Base-by-base conservation (phyloP, 169 alveolate species). In the Amoebophrya sp. region DNA sequence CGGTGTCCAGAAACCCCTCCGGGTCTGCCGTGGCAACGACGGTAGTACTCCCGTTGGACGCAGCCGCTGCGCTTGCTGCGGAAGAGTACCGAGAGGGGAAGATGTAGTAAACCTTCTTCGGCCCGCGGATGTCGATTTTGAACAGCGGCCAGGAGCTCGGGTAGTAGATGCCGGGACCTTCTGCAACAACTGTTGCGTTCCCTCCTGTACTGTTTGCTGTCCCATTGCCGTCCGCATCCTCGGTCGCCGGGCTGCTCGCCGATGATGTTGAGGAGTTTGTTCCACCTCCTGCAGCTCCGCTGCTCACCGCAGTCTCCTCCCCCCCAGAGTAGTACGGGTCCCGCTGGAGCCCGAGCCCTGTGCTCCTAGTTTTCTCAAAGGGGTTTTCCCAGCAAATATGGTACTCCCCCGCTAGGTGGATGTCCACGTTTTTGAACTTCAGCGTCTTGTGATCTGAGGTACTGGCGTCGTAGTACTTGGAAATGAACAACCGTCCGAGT, bases 371-470 rank as follows among this genome's bases (percentile, higher is more conserved):
- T 66, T 66, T 66, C 83, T 66, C 83, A 25, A 66, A 66, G 83
- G 83, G 83, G 32, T 66, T 66, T 66, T 66, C 83, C 83, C 83
- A 66, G 83, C 83, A 66, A 25, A 66, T 66, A 25, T 66, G 83
- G 83, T 66, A 66, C 83, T 66, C 83, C 18, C 83, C 83, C 12
- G 83, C 83, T 0, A 66, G 29, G 32, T 66, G 83, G 35, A 66
- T 25, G 32, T 66, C 83, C 39, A 66, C 83, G 83, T 66, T 66
- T 25, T 66, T n/a, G 35, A 66, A 66, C 39, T 1, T 3, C 7
- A 66, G 83, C 35, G 1, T 66, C 39, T 2, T 66, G 83, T 25
- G 35, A n/a, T 66, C 83, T 0, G 32, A 7, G 38, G 35, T 25
- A 2, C 39, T 25, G 32, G 83, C 83, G 38, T 66, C 39, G 83